Base-by-base conservation (phyloP, 768 basidiomycete species). In the Leccinum uliginosum region DNA sequence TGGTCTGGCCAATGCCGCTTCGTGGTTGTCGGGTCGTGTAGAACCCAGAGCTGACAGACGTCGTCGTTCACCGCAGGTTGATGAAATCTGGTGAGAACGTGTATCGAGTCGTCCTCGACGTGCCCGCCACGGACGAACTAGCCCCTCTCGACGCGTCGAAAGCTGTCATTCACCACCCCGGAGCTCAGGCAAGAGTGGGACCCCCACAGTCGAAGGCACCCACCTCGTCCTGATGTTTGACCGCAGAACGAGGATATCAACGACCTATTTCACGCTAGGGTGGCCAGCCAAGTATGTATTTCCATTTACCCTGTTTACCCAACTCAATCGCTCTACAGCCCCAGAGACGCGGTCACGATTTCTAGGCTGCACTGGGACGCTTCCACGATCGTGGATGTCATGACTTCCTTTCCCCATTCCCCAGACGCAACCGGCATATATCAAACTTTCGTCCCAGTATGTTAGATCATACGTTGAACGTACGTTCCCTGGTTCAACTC, bases 251-350 rank as follows among this genome's bases (percentile, higher is more conserved):
- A 78, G 93, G 58, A 88, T 99, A 66, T 81, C 82, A 21, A 93
- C 91, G 75, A 97, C 93, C 0, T 91, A 93, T 60, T 98, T 92
- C 69, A 86, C 86, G 7, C 74, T 99, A 10, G 96, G 96, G 1
- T 99, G 96, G 96, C 96, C 96, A 55, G 94, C 93, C 55, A 94
- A 88, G 94, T 96, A 67, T 65, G 92, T 80, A 65, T 90, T 79
- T 14, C 32, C 12, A 17, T 1, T 6, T 7, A 3, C 17, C 17
- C n/a, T 17, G 15, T 38, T 38, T 38, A 38, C 35, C 35, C n/a
- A 38, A 38, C 35, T 38, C 4, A 38, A 38, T n/a, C 35, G 35
- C 35, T 38, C 35, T 38, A 38, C 58, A 96, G 92, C 67, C 96
- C 96, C 4, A 80, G 96, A 62, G 96, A 99, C 66, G 86, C 93